Evolutionary conservation across 768 basidiomycete genomes (phyloP).

Genomic region (Rhodotorula graminis): DNA sequence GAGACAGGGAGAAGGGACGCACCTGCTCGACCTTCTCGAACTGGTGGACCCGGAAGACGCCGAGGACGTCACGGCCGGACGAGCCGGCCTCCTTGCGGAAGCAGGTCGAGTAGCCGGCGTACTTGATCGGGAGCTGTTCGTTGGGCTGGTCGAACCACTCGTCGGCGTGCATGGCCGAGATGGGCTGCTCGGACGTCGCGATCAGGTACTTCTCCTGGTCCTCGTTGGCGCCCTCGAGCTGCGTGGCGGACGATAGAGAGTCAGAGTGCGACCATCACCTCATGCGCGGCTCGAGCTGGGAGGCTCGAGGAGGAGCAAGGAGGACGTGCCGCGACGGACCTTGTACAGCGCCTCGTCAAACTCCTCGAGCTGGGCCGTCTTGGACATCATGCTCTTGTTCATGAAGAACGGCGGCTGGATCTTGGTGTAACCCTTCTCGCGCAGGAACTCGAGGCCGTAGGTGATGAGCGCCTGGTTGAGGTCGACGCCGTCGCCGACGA

Average conservation of each 20-base stretch:
- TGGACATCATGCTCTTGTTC: slow-evolving; percentile 94
- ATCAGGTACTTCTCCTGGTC: slow-evolving; percentile 94
- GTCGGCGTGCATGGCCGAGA: slow-evolving; percentile 89
- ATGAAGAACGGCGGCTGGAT: slow-evolving; percentile 97
- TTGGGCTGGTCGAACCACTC: slow-evolving; percentile 97
- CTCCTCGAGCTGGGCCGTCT: slow-evolving; percentile 95
- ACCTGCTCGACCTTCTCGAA: slow-evolving; percentile 93
- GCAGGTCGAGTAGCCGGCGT: slow-evolving; percentile 68
- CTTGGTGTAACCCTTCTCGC: slow-evolving; percentile 78
- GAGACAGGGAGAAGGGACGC: slow-evolving; percentile 10
- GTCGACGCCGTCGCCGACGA: slow-evolving; percentile 91
- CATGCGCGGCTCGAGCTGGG: too few relatives aligned
- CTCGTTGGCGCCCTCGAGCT: slow-evolving; percentile 66
- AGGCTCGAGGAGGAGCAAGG: neutral
- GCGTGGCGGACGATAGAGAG: neutral
- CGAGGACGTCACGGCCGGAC: slow-evolving; percentile 97
- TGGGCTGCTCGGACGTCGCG: slow-evolving; percentile 97
- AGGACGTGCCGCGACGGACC: neutral
- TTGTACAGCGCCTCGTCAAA: slow-evolving; percentile 88
- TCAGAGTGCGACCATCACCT: too few relatives aligned
- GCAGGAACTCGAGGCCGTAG: slow-evolving; percentile 89
- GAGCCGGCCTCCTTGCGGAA: slow-evolving; percentile 99
- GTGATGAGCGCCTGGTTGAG: slow-evolving; percentile 92
- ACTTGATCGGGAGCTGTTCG: slow-evolving; percentile 79
- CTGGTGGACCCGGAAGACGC: slow-evolving; percentile 99